A percentile compares a stretch with the other conserved stretches of the same genome.
Conservation (phyloP, 805 yeast genomes). For the Metschnikowia borealis region DNA sequence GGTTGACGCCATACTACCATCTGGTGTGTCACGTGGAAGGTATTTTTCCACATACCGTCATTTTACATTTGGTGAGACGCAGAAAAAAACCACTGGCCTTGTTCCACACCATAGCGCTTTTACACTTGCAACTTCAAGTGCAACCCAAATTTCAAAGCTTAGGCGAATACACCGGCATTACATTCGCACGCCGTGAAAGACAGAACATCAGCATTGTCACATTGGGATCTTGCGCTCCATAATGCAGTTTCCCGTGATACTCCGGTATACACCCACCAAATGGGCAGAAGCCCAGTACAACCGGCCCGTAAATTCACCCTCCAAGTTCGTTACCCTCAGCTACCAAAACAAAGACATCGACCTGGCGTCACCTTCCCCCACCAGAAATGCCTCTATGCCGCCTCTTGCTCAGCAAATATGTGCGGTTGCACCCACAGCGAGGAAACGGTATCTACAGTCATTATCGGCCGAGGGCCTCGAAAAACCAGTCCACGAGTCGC, state of each 20-base stretch:
- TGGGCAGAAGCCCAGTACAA: conserved; percentile 12
- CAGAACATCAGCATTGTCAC: background rate
- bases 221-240: background rate
- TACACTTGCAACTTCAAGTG: background rate
- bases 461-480: conserved; percentile 9
- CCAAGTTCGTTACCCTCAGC: conserved; percentile 9
- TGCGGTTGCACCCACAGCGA: conserved; percentile 6
- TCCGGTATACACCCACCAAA: conserved; percentile 15
- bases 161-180: background rate
- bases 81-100: conserved; percentile 4
- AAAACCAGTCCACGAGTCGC: conserved; percentile 13
- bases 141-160: background rate
- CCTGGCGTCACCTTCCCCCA: conserved; percentile 2
- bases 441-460: conserved; percentile 7
- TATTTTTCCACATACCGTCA: background rate
- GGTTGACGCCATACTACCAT: background rate
- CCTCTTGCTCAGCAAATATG: background rate
- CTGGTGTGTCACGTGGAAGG: conserved; percentile 1
- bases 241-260: conserved; percentile 7
- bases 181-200: background rate
- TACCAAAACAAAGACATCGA: conserved; percentile 2
- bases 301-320: conserved; percentile 4
- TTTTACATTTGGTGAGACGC: conserved; percentile 4
- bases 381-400: background rate
- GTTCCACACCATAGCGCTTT: background rate